Evolutionary conservation across 2,329 filamentous ascomycete genomes (phyloP).

Genomic region (Colletotrichum agaves): DNA sequence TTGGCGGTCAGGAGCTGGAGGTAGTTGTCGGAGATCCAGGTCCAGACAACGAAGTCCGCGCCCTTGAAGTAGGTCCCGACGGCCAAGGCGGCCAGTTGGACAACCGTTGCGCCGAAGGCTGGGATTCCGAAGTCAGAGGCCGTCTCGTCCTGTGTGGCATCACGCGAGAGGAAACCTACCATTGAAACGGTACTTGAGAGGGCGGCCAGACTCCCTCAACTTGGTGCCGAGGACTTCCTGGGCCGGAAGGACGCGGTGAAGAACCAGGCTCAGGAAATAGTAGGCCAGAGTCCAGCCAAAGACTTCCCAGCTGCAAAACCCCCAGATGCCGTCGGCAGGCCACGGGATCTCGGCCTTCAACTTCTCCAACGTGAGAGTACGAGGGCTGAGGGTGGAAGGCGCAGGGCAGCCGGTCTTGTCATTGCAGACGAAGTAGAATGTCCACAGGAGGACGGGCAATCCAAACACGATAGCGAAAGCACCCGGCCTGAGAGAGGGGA

Average conservation of each 20-base stretch:
- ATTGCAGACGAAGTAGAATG: constrained; percentile 85
- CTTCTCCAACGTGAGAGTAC: constrained; percentile 72
- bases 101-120: constrained; percentile 28
- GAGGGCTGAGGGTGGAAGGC: constrained; percentile 77
- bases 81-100: constrained; percentile 40
- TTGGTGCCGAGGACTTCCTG: constrained; percentile 74
- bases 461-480: constrained; percentile 79
- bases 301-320: constrained; percentile 73
- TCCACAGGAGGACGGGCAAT: constrained; percentile 78
- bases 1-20: constrained; percentile 74
- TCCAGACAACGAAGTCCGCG: constrained; percentile 75
- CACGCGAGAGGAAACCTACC: constrained; percentile 52
- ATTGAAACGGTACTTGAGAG: constrained; percentile 83
- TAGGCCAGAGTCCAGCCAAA: constrained; percentile 77
- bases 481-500: constrained; percentile 72
- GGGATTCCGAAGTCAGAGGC: not conserved
- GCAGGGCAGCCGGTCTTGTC: constrained; percentile 88
- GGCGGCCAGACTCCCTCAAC: constrained; percentile 71
- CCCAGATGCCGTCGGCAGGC: constrained; percentile 73
- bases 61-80: constrained; percentile 72
- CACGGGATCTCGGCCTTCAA: constrained; percentile 82
- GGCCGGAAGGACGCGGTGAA: constrained; percentile 80
- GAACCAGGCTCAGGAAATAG: constrained; percentile 76
- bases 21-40: constrained; percentile 78
- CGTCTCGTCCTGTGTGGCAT: too few species aligned